These are phyloP conservation scores for Pseudogymnoascus sp. DNA, from an alignment of 2,329 filamentous ascomycete genomes.

Conservation along the genomic window DNA sequence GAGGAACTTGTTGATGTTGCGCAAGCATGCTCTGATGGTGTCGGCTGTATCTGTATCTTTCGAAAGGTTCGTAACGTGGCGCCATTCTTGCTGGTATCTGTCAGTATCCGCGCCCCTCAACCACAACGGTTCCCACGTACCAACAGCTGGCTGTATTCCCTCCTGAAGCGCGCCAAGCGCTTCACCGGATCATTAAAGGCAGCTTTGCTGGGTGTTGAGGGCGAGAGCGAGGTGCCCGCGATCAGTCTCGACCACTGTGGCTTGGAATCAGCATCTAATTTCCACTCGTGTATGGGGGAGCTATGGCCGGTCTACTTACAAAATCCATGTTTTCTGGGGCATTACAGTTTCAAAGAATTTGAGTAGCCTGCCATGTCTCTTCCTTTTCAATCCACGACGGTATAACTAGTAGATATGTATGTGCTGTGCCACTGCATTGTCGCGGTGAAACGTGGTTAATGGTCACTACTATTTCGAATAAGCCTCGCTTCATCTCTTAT, in stretches of 20 bases:
- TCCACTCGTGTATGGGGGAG: neutral
- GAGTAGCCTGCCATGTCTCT: neutral
- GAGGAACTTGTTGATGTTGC: slow-evolving; percentile 61
- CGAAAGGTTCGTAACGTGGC: slow-evolving; percentile 50
- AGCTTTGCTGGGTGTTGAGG: slow-evolving; percentile 47
- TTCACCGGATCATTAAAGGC: slow-evolving; percentile 54
- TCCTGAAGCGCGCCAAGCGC: slow-evolving; percentile 57
- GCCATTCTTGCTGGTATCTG: slow-evolving; percentile 45
- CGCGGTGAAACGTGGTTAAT: neutral
- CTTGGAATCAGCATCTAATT: slow-evolving; percentile 5
- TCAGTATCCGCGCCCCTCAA: slow-evolving; percentile 8
- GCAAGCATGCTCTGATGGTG: slow-evolving; percentile 51
- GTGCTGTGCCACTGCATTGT: neutral
- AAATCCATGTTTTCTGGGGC: neutral
- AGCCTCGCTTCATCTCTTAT: slow-evolving; percentile 6
- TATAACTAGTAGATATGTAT: neutral
- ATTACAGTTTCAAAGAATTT: neutral
- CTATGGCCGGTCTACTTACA: neutral
- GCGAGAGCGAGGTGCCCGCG: slow-evolving; percentile 50
- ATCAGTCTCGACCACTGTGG: slow-evolving; percentile 58
- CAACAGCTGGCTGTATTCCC: slow-evolving; percentile 54
- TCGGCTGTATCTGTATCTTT: slow-evolving; percentile 54
- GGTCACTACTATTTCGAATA: neutral
- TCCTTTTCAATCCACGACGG: neutral
- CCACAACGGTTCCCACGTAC: slow-evolving; percentile 31